Conservation (phyloP, 768 basidiomycete genomes). For the Lactifluus subvellereus region DNA sequence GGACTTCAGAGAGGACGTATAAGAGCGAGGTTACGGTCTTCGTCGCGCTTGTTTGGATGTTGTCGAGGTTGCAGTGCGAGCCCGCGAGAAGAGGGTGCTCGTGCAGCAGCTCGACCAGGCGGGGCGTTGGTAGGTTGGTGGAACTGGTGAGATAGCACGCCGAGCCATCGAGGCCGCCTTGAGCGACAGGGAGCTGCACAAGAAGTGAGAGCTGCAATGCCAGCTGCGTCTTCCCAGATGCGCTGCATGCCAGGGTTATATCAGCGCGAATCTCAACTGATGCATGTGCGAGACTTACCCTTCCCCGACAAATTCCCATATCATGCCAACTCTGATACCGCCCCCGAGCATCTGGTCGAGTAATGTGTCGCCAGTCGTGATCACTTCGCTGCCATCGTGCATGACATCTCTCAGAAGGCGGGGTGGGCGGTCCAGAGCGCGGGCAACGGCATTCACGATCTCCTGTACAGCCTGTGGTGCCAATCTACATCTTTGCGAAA, state of each 20-base stretch:
- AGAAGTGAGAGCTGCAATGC: conserved; percentile 77
- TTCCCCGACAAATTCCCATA: conserved; percentile 89
- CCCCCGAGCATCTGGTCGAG: conserved; percentile 73
- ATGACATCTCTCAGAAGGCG: conserved; percentile 38
- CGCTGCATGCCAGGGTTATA: conserved; percentile 41
- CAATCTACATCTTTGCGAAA: conserved; percentile 52
- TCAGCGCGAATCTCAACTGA: background rate
- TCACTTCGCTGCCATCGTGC: conserved; percentile 39
- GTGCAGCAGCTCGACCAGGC: conserved; percentile 61
- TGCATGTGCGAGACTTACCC: conserved; percentile 46
- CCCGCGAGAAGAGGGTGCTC: conserved; percentile 43
- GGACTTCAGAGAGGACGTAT: conserved; percentile 46
- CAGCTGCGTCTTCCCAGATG: conserved; percentile 92
- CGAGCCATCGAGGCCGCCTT: conserved; percentile 59
- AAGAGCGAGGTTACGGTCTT: conserved; percentile 50
- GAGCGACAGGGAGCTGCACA: conserved; percentile 59
- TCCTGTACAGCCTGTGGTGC: conserved; percentile 43
- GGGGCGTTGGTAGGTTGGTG: conserved; percentile 57
- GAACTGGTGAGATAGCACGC: conserved; percentile 76
- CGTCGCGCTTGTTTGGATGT: conserved; percentile 58
- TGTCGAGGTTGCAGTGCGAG: conserved; percentile 41
- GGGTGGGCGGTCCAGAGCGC: conserved; percentile 37
- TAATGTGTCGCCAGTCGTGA: conserved; percentile 67
- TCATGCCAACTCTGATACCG: conserved; percentile 68
- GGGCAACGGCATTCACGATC: conserved; percentile 48